Percentiles rank a stretch among this genome's conserved stretches.
These are phyloP conservation scores for Ceriops decandra DNA, from an alignment of 345 rosid genomes.

Conservation along the genomic window DNA sequence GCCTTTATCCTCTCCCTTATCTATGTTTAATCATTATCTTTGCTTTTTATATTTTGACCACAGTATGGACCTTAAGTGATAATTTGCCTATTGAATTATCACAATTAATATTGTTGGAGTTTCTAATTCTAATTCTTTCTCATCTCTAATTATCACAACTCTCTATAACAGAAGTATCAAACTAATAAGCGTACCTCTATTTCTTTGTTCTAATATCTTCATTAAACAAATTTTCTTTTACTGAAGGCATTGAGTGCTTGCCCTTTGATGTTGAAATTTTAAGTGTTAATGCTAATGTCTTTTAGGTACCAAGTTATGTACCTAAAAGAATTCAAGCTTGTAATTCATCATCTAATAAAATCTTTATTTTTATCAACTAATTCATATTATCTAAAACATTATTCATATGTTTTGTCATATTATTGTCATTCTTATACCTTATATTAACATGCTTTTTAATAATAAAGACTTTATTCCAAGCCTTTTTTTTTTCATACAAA, in stretches of 20 bases:
- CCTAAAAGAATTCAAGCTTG: neutral
- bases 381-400: neutral
- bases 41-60: conserved; percentile 13
- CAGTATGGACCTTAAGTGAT: conserved; percentile 29
- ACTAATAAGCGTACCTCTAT: too few species aligned
- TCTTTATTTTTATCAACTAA: too few species aligned
- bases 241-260: neutral
- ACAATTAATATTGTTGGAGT: too few species aligned
- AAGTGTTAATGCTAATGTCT: neutral
- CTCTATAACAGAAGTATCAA: too few species aligned
- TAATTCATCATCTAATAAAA: neutral
- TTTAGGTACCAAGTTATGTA: neutral
- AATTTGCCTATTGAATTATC: too few species aligned
- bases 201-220: too few species aligned
- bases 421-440: neutral
- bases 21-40: conserved; percentile 29
- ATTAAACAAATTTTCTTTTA: too few species aligned
- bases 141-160: too few species aligned
- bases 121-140: too few species aligned
- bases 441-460: too few species aligned
- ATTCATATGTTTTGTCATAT: neutral
- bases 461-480: neutral
- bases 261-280: neutral
- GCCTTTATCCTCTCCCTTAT: conserved; percentile 30
- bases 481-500: too few species aligned